Base-by-base conservation (phyloP, 1,284 basidiomycete species). In the Gymnopus androsaceus region DNA sequence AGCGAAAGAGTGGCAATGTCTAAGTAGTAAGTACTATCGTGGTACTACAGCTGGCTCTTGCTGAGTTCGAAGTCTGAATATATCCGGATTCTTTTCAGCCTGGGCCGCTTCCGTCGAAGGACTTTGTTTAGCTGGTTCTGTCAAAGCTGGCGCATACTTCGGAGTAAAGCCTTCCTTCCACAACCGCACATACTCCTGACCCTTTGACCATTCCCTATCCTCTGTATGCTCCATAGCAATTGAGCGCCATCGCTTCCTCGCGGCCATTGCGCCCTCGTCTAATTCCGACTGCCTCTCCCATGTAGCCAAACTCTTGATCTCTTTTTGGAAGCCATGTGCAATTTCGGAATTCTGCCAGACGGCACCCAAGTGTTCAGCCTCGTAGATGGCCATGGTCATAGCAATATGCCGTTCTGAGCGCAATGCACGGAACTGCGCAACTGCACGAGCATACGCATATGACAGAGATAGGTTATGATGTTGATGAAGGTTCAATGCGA, bases 371-470 rank as follows among this genome's bases (percentile, higher is more conserved):
- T 82, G 73, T 60, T 89, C 80, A 11, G 95, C 95, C 73, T 98
- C 94, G 62, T 87, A 76, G 17, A 82, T 80, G 12, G 95, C 94
- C 51, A 92, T 85, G 3, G 81, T 77, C 27, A 83, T 85, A 2
- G 92, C 83, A 55, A 93, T 82, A 66, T 95, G 86, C 63, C 92
- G 88, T 69, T 94, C 87, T 23, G 92, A 88, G 52, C 94, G 87
- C 34, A 98, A 80, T 19, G 90, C 78, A 50, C 91, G 87, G 75
- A 94, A 98, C 70, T 97, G 92, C 12, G 83, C 79, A n/a, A 94
- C 82, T 21, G 92, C 88, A 17, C 77, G 74, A 4, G 80, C 76
- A 71, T 99, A 99, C 3, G 96, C 95, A 37, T 88, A 75, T 0
- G 90, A 85, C 38, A 98, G 77, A 1, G 92, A 80, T 25, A 87